Evolutionary conservation across 2,329 filamentous ascomycete species (phyloP), one percentile per base, ranked within the genome.

Genomic region (Ceratocystis smalleyi): DNA sequence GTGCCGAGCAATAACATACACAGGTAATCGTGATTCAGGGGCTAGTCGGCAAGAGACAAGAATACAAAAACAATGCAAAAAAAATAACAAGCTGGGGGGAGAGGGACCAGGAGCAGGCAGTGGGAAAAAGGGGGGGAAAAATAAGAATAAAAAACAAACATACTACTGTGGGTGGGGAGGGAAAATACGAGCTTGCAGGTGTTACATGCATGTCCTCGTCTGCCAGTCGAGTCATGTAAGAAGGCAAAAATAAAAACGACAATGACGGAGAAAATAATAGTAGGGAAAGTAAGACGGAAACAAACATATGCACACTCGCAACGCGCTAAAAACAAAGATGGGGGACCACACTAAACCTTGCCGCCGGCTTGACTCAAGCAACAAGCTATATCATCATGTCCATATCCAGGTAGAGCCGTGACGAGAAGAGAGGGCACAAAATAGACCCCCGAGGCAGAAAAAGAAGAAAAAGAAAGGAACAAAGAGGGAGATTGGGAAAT

Each of bases 131-230:
- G 47, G 17, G 10, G 15, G 27, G 40, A 59, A 40, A 10, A 17
- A 35, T 19, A 24, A 57, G 47, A 22, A 60, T 59, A 55, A 57
- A 43, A 47, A 60, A 35, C n/a, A 64, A 57, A 57, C 54, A 57
- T 57, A 35, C 54, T 57, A 57, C 54, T 57, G 54, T 57, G 54
- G 54, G 19, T 40, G 10, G 8, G 22, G 22, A 15, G 47, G 22
- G 27, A 4, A 59, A 27, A 24, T 30, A 51, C 10, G 7, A 61
- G 8, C 54, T 57, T 57, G 54, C 17, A 19, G 54, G n/a, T 30
- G 30, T 51, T 51, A 51, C 35, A 40, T 40, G 35, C 35, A 40
- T 40, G 35, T 40, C 47, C 47, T 10, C 22, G 47, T 51, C 47
- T 57, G 15, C 22, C 24, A 57, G 17, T 24, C 54, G 32, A 57